A percentile compares a stretch with the other conserved stretches of the same genome.
phyloP scores from a whole-genome alignment of 108 stramenopile genomes.

The Nannochloropsis salina region DNA sequence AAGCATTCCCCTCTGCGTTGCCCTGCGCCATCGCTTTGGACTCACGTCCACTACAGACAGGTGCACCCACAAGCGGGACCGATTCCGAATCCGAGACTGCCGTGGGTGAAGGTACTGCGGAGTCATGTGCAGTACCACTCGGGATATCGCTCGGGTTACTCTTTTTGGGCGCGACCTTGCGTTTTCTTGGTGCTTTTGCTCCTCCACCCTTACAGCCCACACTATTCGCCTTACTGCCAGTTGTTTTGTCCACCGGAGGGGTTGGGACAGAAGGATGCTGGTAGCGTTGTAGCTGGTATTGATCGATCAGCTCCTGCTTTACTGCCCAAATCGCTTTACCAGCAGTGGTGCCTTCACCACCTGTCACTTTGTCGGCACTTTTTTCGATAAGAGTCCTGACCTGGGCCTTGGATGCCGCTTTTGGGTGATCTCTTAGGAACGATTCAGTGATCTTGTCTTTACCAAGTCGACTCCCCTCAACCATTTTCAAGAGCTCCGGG shows the following conservation, averaged over 20 bases:
- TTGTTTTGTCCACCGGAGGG: not conserved
- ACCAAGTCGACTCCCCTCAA: not conserved
- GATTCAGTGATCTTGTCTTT: not conserved
- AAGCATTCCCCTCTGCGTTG: too few species aligned
- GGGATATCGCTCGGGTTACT: not conserved
- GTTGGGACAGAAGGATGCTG: not conserved
- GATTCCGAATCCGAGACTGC: too few species aligned
- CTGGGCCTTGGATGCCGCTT: not conserved
- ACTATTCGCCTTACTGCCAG: too few species aligned
- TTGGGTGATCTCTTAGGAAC: not conserved
- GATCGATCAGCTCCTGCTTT: not conserved
- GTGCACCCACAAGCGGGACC: too few species aligned
- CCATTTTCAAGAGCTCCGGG: not conserved
- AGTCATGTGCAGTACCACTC: not conserved
- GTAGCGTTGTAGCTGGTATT: not conserved
- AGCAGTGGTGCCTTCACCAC: not conserved
- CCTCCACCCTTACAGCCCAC: too few species aligned
- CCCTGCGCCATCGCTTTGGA: too few species aligned
- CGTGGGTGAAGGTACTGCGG: not conserved
- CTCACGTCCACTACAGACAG: too few species aligned
- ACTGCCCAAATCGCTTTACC: not conserved
- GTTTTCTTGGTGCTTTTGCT: not conserved
- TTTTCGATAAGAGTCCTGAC: constrained; percentile 2
- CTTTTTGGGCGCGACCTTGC: constrained; percentile 12
- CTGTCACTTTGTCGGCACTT: not conserved